These are phyloP conservation scores for Arabis hirsuta DNA, from an alignment of 345 rosid genomes.

Conservation along the genomic window DNA sequence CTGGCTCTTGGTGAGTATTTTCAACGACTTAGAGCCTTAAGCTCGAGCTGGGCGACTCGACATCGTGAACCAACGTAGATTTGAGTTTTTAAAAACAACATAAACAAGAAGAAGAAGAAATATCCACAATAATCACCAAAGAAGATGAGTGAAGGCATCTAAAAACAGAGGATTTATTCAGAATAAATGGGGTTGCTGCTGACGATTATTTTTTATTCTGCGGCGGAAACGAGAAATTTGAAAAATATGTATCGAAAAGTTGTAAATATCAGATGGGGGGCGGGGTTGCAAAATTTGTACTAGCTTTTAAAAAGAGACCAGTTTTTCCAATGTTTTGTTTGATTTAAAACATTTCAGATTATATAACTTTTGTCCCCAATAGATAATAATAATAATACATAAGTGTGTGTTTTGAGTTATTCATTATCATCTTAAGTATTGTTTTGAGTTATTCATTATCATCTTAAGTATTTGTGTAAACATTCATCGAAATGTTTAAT, in stretches of 20 bases:
- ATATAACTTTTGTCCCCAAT: constrained; percentile 16
- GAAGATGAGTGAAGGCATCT: constrained; percentile 26
- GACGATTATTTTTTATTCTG: constrained; percentile 34
- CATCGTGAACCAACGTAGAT: constrained; percentile 59
- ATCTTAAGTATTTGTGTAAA: neutral
- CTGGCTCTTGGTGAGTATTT: constrained; percentile 87
- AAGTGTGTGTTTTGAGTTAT: constrained; percentile 2
- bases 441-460: neutral
- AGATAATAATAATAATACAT: constrained; percentile 5
- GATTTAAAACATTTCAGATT: constrained; percentile 29
- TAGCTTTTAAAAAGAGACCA: constrained; percentile 31
- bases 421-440: neutral
- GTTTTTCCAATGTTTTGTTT: constrained; percentile 41
- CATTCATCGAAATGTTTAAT: neutral
- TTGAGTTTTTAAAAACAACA: constrained; percentile 1
- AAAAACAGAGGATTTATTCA: constrained; percentile 21
- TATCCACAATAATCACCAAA: constrained; percentile 2
- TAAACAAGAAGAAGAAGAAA: neutral
- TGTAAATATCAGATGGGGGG: constrained; percentile 40
- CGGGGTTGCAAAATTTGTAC: constrained; percentile 28
- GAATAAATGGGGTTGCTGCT: constrained; percentile 41
- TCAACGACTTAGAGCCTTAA: constrained; percentile 71
- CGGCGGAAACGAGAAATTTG: constrained; percentile 28
- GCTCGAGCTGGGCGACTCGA: constrained; percentile 68
- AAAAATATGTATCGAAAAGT: constrained; percentile 31